phyloP scores from a whole-genome alignment of 2,329 filamentous ascomycete genomes.

The Stromatinia cepivora region DNA sequence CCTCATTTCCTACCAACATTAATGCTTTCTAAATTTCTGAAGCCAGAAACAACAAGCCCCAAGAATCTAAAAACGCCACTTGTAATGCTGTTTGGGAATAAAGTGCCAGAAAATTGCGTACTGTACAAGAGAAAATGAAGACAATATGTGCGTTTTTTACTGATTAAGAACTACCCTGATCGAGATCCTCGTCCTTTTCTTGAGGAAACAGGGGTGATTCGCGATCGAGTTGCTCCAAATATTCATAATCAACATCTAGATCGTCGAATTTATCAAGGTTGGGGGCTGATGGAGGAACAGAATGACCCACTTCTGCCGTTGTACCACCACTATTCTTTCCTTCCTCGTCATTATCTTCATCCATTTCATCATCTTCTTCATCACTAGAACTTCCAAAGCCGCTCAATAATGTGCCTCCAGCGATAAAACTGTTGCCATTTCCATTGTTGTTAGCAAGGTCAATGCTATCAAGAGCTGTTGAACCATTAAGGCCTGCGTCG shows the following conservation, averaged over 20 bases:
- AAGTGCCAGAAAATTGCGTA: conserved; percentile 14
- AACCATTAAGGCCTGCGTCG: conserved; percentile 77
- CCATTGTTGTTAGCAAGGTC: conserved; percentile 67
- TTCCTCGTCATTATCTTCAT: conserved; percentile 76
- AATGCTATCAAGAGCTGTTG: conserved; percentile 49
- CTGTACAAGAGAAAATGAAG: conserved; percentile 23
- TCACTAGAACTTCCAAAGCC: conserved; percentile 95
- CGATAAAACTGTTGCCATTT: conserved; percentile 65
- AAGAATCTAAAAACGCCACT: conserved; percentile 25
- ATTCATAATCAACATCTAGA: conserved; percentile 42
- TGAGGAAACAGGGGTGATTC: conserved; percentile 41
- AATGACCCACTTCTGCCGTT: conserved; percentile 56
- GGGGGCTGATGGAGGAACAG: conserved; percentile 40
- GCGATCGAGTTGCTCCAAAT: conserved; percentile 42
- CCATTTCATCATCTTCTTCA: conserved; percentile 93
- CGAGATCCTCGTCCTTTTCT: conserved; percentile 49
- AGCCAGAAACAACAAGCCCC: conserved; percentile 24
- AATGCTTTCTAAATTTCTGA: conserved; percentile 22
- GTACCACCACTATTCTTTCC: conserved; percentile 47
- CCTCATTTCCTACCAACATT: conserved; percentile 22
- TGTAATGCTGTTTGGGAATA: conserved; percentile 24
- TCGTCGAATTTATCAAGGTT: conserved; percentile 43
- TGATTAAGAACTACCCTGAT: conserved; percentile 53
- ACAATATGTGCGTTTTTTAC: conserved; percentile 19
- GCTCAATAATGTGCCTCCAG: conserved; percentile 73